These are phyloP conservation scores for Colletotrichum neosansevieriae DNA, from an alignment of 2,329 filamentous ascomycete species.

Conservation along the genomic window DNA sequence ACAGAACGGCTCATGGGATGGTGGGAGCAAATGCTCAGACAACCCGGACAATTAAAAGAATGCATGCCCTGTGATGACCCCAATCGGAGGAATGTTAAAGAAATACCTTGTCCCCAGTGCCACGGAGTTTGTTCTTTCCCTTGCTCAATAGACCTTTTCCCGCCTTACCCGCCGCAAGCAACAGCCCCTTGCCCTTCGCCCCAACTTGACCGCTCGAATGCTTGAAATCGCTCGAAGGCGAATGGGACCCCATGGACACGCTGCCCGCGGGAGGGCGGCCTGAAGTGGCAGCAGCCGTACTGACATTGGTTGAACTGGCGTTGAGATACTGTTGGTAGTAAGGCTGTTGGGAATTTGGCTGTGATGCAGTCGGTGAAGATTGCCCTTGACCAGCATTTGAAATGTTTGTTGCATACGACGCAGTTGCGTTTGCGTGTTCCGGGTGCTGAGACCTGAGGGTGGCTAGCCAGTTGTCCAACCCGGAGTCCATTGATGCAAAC, in stretches of 20 bases:
- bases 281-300: constrained; percentile 48
- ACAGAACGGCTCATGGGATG: constrained; percentile 31
- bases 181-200: constrained; percentile 87
- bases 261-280: constrained; percentile 49
- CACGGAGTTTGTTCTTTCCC: constrained; percentile 85
- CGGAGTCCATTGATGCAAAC: constrained; percentile 79
- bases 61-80: constrained; percentile 42
- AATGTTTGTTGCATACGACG: constrained; percentile 46
- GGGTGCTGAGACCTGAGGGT: constrained; percentile 59
- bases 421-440: constrained; percentile 58
- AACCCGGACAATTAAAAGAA: constrained; percentile 42
- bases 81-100: constrained; percentile 62
- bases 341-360: constrained; percentile 55
- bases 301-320: constrained; percentile 54
- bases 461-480: constrained; percentile 72
- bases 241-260: constrained; percentile 53
- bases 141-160: constrained; percentile 93
- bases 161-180: constrained; percentile 88
- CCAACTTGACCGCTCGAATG: constrained; percentile 75
- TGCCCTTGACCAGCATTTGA: constrained; percentile 37
- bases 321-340: constrained; percentile 70
- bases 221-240: constrained; percentile 60
- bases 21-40: constrained; percentile 23
- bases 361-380: constrained; percentile 43
- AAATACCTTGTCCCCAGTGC: constrained; percentile 89